Evolutionary conservation across 257 asterid genomes (phyloP), one percentile per base, ranked within the genome.

Genomic region (Solanum verrucosum): DNA sequence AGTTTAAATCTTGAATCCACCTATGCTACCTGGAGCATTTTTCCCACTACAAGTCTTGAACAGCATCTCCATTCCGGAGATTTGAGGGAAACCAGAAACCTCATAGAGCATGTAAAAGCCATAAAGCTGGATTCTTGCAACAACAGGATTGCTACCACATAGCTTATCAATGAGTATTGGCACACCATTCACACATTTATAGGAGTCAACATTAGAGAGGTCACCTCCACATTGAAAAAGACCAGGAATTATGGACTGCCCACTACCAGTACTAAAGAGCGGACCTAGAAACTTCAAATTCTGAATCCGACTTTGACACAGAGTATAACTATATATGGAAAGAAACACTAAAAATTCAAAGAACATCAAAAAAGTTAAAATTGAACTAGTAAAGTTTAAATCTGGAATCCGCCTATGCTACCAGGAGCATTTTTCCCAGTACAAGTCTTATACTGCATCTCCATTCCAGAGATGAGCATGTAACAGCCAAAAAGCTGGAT

Each of bases 71-170:
- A 97, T 91, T 75, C 98, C 98, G 35, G 98, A 95, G 20, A 95
- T 91, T 91, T 96, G 98, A 20, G 95, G 91, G 87, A 94, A 97
- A 33, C 98, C 98, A 25, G 93, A 91, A 59, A 93, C 77, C 38
- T 97, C 98, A 90, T 96, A 96, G 15, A 94, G 91, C 98, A 97
- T 96, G 74, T 95, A 95, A 83, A 98, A 96, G 11, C 99, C 99
- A 38, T 63, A 89, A 87, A 96, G 98, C 84, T 94, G 98, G 85
- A 96, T 86, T 90, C 98, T 95, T 90, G 98, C 95, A 21, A 98
- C 98, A 27, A 90, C 90, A 71, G 92, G 95, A 90, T 88, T 91
- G 23, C 33, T 78, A 4, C 98, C 96, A 87, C 98, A 96, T 5
- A 95, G 98, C 94, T 92, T 96, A 92, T 95, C 97, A 85, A 94